These are phyloP conservation scores for Ilyonectria robusta DNA, from an alignment of 2,329 filamentous ascomycete genomes.

Conservation along the genomic window DNA sequence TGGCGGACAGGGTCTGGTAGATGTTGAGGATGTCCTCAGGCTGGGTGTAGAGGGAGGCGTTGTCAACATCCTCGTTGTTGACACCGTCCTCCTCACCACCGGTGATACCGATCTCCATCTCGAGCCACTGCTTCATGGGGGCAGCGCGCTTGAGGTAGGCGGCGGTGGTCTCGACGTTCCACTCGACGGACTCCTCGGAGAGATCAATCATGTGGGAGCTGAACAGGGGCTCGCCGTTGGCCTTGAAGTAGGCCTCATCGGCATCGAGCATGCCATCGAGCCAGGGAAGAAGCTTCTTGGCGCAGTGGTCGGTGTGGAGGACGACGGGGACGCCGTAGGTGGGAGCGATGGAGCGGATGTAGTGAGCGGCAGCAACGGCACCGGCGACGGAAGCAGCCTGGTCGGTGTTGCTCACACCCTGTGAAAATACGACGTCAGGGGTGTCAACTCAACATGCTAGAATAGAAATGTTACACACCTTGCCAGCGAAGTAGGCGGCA, in stretches of 20 bases:
- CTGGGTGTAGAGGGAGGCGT: conserved; percentile 97
- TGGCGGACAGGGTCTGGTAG: conserved; percentile 85
- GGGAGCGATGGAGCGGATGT: conserved; percentile 90
- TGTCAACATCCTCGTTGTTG: conserved; percentile 98
- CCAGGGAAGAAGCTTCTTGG: conserved; percentile 99
- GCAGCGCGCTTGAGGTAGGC: conserved; percentile 94
- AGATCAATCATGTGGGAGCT: conserved; percentile 99
- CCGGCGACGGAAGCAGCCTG: conserved; percentile 92
- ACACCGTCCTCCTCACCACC: conserved; percentile 98
- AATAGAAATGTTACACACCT: conserved; percentile 63
- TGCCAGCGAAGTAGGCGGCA: conserved; percentile 92
- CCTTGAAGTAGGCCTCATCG: conserved; percentile 96
- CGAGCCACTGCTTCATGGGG: conserved; percentile 98
- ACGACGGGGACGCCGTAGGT: conserved; percentile 91
- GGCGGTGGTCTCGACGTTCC: conserved; percentile 93
- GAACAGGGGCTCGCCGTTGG: conserved; percentile 92
- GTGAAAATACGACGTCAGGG: conserved; percentile 43
- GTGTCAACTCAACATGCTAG: not conserved
- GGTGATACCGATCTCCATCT: conserved; percentile 93
- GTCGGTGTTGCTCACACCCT: conserved; percentile 83
- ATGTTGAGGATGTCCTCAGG: conserved; percentile 96
- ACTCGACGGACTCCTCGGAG: conserved; percentile 90
- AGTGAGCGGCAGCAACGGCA: conserved; percentile 90
- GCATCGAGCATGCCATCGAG: conserved; percentile 95
- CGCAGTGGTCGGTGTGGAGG: conserved; percentile 98